phyloP scores from a whole-genome alignment of 306 rosid species.

The Castanea sativa region DNA sequence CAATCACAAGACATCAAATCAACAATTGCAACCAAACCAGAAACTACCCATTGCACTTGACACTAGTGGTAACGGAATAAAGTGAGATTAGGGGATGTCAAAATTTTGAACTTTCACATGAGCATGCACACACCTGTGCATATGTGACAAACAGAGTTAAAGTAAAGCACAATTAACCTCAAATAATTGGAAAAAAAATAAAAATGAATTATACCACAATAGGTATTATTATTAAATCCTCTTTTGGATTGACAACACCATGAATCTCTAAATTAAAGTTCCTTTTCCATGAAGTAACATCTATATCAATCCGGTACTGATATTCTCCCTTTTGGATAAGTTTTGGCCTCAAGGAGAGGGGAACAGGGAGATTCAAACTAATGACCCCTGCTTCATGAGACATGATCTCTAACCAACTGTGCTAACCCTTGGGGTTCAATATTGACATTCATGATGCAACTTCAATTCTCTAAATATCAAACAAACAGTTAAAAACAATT shows the following conservation, averaged over 20 bases:
- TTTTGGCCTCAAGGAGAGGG: too few species aligned
- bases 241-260: neutral
- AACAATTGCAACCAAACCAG: neutral
- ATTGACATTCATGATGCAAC: neutral
- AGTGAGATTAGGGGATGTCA: neutral
- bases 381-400: too few species aligned
- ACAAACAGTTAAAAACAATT: conserved; percentile 1
- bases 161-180: neutral
- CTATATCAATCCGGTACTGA: neutral
- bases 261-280: neutral
- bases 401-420: too few species aligned
- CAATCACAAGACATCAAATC: neutral
- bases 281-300: neutral
- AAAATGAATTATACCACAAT: neutral
- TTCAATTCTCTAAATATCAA: neutral
- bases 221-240: neutral
- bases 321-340: too few species aligned
- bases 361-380: too few species aligned
- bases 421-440: neutral
- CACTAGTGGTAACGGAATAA: neutral
- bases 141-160: neutral
- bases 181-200: neutral
- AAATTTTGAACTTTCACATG: neutral
- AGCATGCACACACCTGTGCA: neutral
- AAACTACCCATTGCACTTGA: neutral